Conservation (phyloP, 179 eudicot species). For the Dionaea muscipula region DNA sequence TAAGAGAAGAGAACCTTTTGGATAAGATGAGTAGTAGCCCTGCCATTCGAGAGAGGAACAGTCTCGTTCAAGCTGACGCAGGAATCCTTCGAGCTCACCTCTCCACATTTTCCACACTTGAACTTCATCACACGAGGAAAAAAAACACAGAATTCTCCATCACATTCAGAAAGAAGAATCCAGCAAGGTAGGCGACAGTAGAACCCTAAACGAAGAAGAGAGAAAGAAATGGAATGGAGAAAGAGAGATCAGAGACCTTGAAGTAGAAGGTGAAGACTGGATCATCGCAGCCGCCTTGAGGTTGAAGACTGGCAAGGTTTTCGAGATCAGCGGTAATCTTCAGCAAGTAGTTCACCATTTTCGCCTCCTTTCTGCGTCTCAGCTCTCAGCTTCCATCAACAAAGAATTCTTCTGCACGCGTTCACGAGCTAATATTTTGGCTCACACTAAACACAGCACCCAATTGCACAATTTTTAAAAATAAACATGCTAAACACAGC, state of each 20-base stretch:
- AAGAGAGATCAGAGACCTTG: constrained; percentile 35
- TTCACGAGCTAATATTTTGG: too few relatives aligned
- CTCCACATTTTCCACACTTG: constrained; percentile 82
- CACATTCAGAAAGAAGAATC: not conserved
- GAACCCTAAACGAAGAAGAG: not conserved
- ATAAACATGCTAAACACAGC: too few relatives aligned
- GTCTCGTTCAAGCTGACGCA: constrained; percentile 52
- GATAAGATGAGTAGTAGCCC: constrained; percentile 44
- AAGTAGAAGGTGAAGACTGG: constrained; percentile 62
- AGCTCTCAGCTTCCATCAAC: too few relatives aligned
- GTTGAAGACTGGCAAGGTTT: constrained; percentile 55
- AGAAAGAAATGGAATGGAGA: not conserved
- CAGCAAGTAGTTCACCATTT: constrained; percentile 68
- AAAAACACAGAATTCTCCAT: constrained; percentile 9
- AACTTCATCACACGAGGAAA: constrained; percentile 27
- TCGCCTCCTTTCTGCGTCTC: not conserved
- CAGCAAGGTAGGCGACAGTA: constrained; percentile 3
- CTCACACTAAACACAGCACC: too few relatives aligned
- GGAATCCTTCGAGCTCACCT: constrained; percentile 64
- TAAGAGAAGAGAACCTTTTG: constrained; percentile 85
- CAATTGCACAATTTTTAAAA: too few relatives aligned
- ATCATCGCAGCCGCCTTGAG: constrained; percentile 65
- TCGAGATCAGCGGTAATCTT: constrained; percentile 68
- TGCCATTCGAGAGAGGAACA: constrained; percentile 39
- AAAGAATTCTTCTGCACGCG: too few relatives aligned